Conservation (phyloP, 1,139 yeast species). For the Suhomyces coccinellae region DNA sequence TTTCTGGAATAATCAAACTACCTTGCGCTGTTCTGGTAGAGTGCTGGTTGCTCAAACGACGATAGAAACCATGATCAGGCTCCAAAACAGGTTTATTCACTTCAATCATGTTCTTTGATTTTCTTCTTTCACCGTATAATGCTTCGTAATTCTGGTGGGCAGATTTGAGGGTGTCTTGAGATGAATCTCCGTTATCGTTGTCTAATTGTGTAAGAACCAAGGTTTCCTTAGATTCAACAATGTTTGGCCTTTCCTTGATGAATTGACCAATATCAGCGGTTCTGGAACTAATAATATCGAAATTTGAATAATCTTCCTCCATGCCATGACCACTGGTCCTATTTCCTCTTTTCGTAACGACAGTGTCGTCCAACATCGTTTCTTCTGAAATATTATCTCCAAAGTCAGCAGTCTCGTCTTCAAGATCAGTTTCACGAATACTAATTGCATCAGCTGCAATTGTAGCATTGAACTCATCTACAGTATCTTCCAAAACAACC, state of each 20-base stretch:
- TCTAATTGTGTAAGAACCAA: constrained; percentile 16
- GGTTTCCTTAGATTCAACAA: constrained; percentile 32
- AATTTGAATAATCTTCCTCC: constrained; percentile 31
- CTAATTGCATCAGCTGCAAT: constrained; percentile 10
- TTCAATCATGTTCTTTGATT: constrained; percentile 15
- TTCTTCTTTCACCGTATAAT: constrained; percentile 13
- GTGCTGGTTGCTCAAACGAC: constrained; percentile 7
- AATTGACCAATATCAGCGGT: constrained; percentile 34
- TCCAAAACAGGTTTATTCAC: constrained; percentile 15
- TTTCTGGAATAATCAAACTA: constrained; percentile 5
- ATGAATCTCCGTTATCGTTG: constrained; percentile 2
- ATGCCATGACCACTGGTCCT: constrained; percentile 7
- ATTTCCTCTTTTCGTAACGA: constrained; percentile 13
- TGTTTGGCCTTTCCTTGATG: constrained; percentile 27
- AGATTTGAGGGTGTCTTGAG: constrained; percentile 19
- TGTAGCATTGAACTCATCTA: constrained; percentile 11
- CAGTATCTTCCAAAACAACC: constrained; percentile 9
- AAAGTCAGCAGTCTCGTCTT: constrained; percentile 20
- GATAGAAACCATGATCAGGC: constrained; percentile 10
- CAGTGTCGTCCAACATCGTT: constrained; percentile 24
- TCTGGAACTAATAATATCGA: constrained; percentile 34
- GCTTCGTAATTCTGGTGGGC: constrained; percentile 28
- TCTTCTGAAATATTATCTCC: constrained; percentile 25
- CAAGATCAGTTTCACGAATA: constrained; percentile 12
- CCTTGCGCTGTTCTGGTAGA: constrained; percentile 1